Percentiles rank a stretch among this genome's conserved stretches.
These are phyloP conservation scores for Aspergillus amoenus DNA, from an alignment of 2,329 filamentous ascomycete species.

Conservation along the genomic window DNA sequence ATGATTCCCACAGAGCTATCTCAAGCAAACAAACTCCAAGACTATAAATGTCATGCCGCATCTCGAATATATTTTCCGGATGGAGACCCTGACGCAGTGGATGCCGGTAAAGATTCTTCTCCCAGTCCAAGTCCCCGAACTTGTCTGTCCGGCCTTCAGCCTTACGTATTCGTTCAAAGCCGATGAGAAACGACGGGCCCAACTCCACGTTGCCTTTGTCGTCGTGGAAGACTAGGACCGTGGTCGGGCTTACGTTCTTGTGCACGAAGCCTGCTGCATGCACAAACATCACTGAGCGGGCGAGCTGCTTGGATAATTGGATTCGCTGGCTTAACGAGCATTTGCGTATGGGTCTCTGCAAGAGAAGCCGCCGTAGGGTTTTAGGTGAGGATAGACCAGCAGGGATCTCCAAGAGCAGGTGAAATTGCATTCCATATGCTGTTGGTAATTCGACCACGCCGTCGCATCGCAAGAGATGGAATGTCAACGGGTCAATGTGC, in stretches of 20 bases:
- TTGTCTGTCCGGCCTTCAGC: background rate
- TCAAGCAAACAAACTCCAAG: slow-evolving; percentile 5
- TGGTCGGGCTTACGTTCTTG: slow-evolving; percentile 3
- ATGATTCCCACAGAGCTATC: slow-evolving; percentile 2
- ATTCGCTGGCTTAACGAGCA: no score
- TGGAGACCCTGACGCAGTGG: background rate
- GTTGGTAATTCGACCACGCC: background rate
- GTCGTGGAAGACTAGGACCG: background rate
- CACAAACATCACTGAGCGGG: background rate
- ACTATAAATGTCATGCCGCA: slow-evolving; percentile 9
- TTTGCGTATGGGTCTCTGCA: no score
- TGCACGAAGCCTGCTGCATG: slow-evolving; percentile 6
- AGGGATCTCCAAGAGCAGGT: background rate
- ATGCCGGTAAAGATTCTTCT: slow-evolving; percentile 5
- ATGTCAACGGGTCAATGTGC: background rate
- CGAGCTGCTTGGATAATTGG: background rate
- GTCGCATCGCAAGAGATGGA: background rate
- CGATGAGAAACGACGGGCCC: background rate
- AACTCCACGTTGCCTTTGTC: background rate
- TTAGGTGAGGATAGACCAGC: background rate
- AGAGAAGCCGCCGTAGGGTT: background rate
- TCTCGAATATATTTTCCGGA: background rate
- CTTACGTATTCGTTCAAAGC: background rate
- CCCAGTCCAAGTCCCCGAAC: background rate
- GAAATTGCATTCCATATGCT: background rate